Evolutionary conservation across 192 early-diverging fungal genomes (phyloP).

Genomic region (Oehlia diaphana): DNA sequence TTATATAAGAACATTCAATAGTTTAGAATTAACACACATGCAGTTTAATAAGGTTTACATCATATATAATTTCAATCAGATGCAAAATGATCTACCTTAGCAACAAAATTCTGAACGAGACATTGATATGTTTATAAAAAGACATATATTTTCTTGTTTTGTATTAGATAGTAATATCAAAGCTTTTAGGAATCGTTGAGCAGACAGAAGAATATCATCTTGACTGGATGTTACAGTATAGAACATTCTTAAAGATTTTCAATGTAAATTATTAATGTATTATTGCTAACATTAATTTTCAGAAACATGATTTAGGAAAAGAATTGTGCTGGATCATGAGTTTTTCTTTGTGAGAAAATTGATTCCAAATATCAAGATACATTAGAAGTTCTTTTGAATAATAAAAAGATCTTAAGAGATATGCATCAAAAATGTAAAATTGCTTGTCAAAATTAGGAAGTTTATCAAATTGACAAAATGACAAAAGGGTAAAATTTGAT

Average conservation of each 20-base stretch:
- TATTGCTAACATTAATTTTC: constrained; percentile 27
- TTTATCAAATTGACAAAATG: no score
- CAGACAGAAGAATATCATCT: constrained; percentile 30
- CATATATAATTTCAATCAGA: constrained; percentile 12
- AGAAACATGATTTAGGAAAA: constrained; percentile 28
- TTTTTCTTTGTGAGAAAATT: constrained; percentile 27
- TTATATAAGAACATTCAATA: not conserved
- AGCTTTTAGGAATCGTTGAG: constrained; percentile 28
- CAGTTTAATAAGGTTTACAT: not conserved
- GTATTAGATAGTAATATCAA: not conserved
- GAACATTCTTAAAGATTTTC: not conserved
- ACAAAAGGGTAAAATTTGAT: no score
- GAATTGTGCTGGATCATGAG: constrained; percentile 22
- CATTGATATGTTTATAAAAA: constrained; percentile 31
- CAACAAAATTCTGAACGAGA: constrained; percentile 20
- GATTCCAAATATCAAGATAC: constrained; percentile 29
- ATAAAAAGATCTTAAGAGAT: constrained; percentile 27
- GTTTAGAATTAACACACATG: not conserved
- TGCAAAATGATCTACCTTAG: constrained; percentile 32
- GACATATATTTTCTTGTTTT: constrained; percentile 31
- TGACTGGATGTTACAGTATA: constrained; percentile 34
- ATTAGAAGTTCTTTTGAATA: constrained; percentile 15
- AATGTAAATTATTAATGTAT: not conserved
- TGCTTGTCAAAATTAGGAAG: no score
- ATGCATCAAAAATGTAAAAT: not conserved